These are phyloP conservation scores for Xylaria multiplex DNA, from an alignment of 2,329 filamentous ascomycete species.

Conservation along the genomic window DNA sequence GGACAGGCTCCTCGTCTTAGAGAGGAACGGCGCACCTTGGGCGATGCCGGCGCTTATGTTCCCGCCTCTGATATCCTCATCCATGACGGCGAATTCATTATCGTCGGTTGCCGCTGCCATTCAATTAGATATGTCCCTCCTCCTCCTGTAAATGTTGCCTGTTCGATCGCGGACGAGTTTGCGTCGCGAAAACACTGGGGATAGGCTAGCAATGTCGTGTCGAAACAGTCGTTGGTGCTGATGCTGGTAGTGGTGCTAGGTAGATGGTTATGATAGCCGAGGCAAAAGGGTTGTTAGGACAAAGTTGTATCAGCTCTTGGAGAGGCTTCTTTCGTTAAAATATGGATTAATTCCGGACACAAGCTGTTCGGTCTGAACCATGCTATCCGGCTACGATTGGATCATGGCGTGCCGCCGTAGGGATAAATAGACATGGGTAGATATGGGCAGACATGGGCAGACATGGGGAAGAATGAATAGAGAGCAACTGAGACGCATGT, in stretches of 20 bases:
- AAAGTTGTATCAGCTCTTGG: conserved; percentile 17
- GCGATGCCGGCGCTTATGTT: conserved; percentile 34
- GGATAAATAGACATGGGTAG: background rate
- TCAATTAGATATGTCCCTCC: conserved; percentile 14
- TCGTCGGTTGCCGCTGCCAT: conserved; percentile 40
- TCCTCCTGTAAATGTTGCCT: background rate
- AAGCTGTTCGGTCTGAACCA: background rate
- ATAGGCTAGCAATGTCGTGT: background rate
- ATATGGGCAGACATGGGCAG: background rate
- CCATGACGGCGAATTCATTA: conserved; percentile 47
- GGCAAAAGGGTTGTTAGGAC: conserved; percentile 1
- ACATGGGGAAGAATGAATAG: background rate
- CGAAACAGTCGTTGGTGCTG: background rate
- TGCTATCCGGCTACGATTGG: conserved; percentile 15
- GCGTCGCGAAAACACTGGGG: background rate
- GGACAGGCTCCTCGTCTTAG: conserved; percentile 71
- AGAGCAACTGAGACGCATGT: background rate
- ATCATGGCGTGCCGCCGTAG: background rate
- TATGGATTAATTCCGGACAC: conserved; percentile 5
- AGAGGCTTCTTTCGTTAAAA: conserved; percentile 14
- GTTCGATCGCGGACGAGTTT: background rate
- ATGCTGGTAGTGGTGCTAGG: background rate
- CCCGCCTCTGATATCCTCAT: conserved; percentile 41
- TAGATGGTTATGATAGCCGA: conserved; percentile 4
- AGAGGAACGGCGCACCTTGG: conserved; percentile 51